A percentile compares a stretch with the other conserved stretches of the same genome.
These are phyloP conservation scores for Amylocarpus encephaloides DNA, from an alignment of 2,329 filamentous ascomycete genomes.

Conservation along the genomic window DNA sequence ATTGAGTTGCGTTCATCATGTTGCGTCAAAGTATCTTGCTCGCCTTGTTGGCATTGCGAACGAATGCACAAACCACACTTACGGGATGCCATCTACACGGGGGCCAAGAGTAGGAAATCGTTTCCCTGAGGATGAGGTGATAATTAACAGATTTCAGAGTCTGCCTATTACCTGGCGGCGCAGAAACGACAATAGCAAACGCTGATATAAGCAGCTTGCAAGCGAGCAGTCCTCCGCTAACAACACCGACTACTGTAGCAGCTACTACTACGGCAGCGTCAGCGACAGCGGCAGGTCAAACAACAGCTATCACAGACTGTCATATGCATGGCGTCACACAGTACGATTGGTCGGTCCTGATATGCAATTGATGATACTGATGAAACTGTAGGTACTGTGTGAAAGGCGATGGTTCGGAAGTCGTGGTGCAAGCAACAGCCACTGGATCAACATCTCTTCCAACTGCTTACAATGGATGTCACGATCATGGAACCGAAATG, in stretches of 20 bases:
- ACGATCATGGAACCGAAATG: conserved; percentile 52
- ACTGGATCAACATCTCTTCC: conserved; percentile 49
- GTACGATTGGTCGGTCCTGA: conserved; percentile 5
- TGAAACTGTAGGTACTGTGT: conserved; percentile 36
- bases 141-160: background rate
- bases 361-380: background rate
- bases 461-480: conserved; percentile 58
- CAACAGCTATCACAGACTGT: conserved; percentile 44
- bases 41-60: background rate
- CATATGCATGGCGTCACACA: conserved; percentile 43
- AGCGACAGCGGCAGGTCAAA: conserved; percentile 33
- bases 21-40: background rate
- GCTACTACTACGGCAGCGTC: background rate
- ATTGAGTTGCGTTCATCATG: background rate
- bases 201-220: background rate
- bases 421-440: conserved; percentile 38
- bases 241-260: background rate
- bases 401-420: conserved; percentile 35
- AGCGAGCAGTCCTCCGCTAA: background rate
- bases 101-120: conserved; percentile 24
- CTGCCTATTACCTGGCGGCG: background rate
- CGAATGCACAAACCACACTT: conserved; percentile 12
- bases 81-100: conserved; percentile 31
- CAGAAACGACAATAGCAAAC: background rate
- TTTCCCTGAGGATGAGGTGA: background rate